Conservation (phyloP, 2,329 filamentous ascomycete genomes). For the Thermomyces lanuginosus region DNA sequence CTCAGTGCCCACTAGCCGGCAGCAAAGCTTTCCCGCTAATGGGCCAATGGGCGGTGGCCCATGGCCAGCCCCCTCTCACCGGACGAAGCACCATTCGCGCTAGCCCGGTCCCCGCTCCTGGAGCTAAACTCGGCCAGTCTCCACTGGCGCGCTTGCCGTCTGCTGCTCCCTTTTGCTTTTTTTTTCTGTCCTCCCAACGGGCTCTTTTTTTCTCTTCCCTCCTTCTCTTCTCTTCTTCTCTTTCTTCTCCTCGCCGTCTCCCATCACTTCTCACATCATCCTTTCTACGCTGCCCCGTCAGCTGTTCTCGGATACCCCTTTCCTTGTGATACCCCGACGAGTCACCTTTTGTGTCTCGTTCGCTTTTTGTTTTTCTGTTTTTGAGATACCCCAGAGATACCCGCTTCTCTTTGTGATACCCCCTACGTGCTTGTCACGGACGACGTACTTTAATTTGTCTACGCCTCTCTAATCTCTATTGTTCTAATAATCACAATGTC, state of each 20-base stretch:
- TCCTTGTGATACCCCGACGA: constrained; percentile 20
- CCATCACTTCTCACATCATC: constrained; percentile 11
- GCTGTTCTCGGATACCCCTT: constrained; percentile 11
- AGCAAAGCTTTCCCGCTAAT: no score
- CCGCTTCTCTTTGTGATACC: constrained; percentile 4
- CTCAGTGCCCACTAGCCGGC: no score
- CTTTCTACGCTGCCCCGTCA: constrained; percentile 9
- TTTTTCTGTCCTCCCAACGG: constrained; percentile 13
- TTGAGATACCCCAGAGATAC: constrained; percentile 21
- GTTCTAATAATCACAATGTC: constrained; percentile 33
- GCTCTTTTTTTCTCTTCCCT: constrained; percentile 12
- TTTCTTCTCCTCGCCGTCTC: constrained; percentile 7
- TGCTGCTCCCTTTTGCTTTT: constrained; percentile 9
- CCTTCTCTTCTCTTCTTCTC: constrained; percentile 10
- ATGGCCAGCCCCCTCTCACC: no score
- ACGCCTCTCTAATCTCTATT: constrained; percentile 3
- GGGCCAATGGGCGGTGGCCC: no score
- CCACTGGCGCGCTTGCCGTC: no score
- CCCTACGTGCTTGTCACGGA: background rate
- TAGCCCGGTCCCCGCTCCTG: no score
- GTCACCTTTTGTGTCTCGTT: constrained; percentile 19
- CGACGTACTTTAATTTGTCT: background rate
- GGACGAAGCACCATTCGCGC: no score
- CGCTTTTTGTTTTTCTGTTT: constrained; percentile 13
- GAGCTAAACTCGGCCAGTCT: no score